These are phyloP conservation scores for Tylopilus sp. DNA, from an alignment of 768 basidiomycete genomes.

Conservation along the genomic window DNA sequence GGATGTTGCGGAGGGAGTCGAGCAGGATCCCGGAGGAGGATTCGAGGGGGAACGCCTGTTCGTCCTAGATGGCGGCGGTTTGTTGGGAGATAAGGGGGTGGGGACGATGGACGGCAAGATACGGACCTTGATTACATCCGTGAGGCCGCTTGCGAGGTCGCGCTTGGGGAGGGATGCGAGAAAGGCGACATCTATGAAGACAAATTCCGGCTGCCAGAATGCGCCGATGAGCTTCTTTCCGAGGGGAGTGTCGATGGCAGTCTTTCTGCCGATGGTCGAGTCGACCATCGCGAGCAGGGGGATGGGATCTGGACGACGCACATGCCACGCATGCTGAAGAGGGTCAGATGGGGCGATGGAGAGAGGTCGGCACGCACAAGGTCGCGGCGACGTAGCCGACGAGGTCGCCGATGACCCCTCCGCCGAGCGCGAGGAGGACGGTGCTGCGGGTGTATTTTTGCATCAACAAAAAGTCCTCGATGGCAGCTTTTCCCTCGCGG, in stretches of 20 bases:
- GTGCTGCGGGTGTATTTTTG: too few species aligned
- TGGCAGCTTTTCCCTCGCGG: slow-evolving; percentile 83
- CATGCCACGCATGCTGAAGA: slow-evolving; percentile 88
- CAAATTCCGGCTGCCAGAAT: slow-evolving; percentile 98
- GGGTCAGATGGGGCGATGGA: background rate
- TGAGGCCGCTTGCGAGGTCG: slow-evolving; percentile 99
- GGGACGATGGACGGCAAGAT: too few species aligned
- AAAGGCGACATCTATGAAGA: slow-evolving; percentile 97
- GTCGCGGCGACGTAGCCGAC: too few species aligned
- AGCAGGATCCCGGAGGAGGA: slow-evolving; percentile 87
- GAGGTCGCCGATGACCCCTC: slow-evolving; percentile 96
- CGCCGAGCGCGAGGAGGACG: slow-evolving; percentile 89
- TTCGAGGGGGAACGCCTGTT: slow-evolving; percentile 80
- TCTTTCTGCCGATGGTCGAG: too few species aligned
- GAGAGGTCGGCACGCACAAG: slow-evolving; percentile 56
- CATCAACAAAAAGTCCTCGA: slow-evolving; percentile 97
- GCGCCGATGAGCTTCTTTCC: too few species aligned
- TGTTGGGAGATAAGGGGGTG: slow-evolving; percentile 30
- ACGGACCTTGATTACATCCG: too few species aligned
- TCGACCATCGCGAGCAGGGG: too few species aligned
- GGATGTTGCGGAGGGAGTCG: slow-evolving; percentile 69
- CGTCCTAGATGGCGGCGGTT: slow-evolving; percentile 99
- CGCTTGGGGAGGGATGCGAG: slow-evolving; percentile 88
- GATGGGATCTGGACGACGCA: slow-evolving; percentile 96
- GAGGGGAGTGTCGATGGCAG: too few species aligned